Evolutionary conservation across 805 yeast genomes (phyloP), one percentile per base, ranked within the genome.

Genomic region (Maudiozyma turicensis): DNA sequence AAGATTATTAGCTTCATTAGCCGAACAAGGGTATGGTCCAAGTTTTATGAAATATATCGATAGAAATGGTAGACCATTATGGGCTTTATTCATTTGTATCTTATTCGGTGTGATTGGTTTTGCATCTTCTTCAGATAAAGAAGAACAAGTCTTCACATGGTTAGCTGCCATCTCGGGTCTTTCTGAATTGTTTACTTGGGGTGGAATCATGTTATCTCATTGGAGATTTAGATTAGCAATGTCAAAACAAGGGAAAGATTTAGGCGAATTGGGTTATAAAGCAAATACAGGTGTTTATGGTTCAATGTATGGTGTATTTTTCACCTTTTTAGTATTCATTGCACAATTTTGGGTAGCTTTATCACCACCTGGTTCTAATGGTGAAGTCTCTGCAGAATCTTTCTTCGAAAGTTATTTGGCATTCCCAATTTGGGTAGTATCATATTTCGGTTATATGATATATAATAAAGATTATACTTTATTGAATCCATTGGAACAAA

Each of bases 1-100:
- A 45, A 76, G 91, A 72, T 73, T 87, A 8, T 60, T 84, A 48
- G 80, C 79, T 47, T 76, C 86, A 26, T 68, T 84, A 58, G 82
- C 88, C 14, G 81, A 79, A 50, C 86, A 82, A 65, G 86, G 86
- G 8, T 75, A 78, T 58, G 84, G 81, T 45, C 90, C 90, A 57
- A 64, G 66, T 52, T 60, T 51, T 58, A 59, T 76, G 54, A 76
- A 74, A 46, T 77, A 75, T 54, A 70, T 79, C 48, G 84, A 81
- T 64, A 72, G 74, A 56, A 63, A 70, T 41, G 83, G 84, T 44
- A 73, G 83, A 59, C 87, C 87, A 14, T 63, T 78, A 41, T 70
- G 73, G 40, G 80, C 84, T n/a, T 66, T 80, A 46, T 49, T 71
- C 15, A 56, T 74, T 40, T 75, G 82, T 40, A 68, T 76, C 46